Evolutionary conservation across 805 yeast species (phyloP).

Genomic region (Metschnikowia arizonensis): DNA sequence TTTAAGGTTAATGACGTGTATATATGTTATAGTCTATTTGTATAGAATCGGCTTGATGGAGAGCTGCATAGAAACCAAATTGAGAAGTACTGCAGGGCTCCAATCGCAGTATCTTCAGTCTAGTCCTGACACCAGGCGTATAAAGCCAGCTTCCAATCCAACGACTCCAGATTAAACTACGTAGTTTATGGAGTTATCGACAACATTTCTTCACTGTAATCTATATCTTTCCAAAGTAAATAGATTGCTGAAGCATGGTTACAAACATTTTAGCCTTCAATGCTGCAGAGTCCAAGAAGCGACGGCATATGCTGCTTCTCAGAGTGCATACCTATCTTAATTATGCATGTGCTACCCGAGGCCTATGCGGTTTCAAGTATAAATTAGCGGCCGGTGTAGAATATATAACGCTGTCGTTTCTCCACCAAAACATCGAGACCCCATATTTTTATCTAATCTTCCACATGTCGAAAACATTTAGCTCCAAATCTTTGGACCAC

Average conservation of each 20-base stretch:
- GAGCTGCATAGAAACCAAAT: background rate
- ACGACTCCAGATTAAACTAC: background rate
- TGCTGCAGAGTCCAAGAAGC: background rate
- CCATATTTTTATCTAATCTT: background rate
- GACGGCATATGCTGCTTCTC: constrained; percentile 1
- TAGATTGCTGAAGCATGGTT: constrained; percentile 1
- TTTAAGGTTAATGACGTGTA: no score
- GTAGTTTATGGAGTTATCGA: no score
- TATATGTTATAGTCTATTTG: background rate
- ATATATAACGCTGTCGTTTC: background rate
- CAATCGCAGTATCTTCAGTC: background rate
- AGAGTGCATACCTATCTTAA: constrained; percentile 3
- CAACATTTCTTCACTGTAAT: no score
- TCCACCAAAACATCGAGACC: background rate
- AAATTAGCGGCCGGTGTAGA: background rate
- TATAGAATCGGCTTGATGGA: background rate
- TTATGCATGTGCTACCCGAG: constrained; percentile 5
- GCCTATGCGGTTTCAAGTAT: background rate
- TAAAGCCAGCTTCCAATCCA: background rate
- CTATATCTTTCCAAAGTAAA: no score
- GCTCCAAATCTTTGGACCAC: constrained; percentile 33
- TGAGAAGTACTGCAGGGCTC: background rate
- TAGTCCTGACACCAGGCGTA: background rate
- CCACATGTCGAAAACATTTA: constrained; percentile 23
- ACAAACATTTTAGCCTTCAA: background rate